Evolutionary conservation across 345 rosid genomes (phyloP).

Genomic region (Arabidopsis thaliana): DNA sequence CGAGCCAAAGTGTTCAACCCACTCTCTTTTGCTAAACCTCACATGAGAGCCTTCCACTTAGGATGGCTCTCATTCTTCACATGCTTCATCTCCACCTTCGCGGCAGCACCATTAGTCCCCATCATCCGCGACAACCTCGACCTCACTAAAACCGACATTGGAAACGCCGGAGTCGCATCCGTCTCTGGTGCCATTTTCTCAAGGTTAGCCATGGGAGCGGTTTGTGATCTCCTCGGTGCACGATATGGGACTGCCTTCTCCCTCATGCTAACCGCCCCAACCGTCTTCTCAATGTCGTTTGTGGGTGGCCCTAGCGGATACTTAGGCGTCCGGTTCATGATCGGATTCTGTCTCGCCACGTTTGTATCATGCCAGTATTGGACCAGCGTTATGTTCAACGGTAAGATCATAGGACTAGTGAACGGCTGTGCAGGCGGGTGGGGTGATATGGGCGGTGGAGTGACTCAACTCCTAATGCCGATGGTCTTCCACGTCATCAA

Average conservation of each 20-base stretch:
- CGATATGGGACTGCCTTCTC: slow-evolving; percentile 76
- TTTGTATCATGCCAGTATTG: slow-evolving; percentile 89
- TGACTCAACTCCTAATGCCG: slow-evolving; percentile 84
- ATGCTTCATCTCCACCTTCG: slow-evolving; percentile 84
- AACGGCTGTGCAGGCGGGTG: slow-evolving; percentile 87
- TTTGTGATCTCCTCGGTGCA: slow-evolving; percentile 78
- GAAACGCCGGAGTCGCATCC: slow-evolving; percentile 86
- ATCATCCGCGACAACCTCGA: slow-evolving; percentile 81
- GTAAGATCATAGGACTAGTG: slow-evolving; percentile 77
- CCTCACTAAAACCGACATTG: slow-evolving; percentile 64
- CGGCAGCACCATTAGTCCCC: slow-evolving; percentile 86
- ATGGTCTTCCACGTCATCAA: slow-evolving; percentile 61
- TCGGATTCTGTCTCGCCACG: slow-evolving; percentile 86
- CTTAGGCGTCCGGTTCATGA: slow-evolving; percentile 78
- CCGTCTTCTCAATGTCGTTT: slow-evolving; percentile 81
- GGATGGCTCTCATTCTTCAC: slow-evolving; percentile 90
- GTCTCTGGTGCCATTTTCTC: slow-evolving; percentile 84
- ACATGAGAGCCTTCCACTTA: slow-evolving; percentile 85
- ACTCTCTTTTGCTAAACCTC: slow-evolving; percentile 73
- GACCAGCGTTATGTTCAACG: slow-evolving; percentile 89
- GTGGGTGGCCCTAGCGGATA: slow-evolving; percentile 63
- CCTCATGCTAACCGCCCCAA: slow-evolving; percentile 74
- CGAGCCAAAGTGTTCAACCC: slow-evolving; percentile 70
- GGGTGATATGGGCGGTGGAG: slow-evolving; percentile 93
- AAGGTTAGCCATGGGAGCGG: slow-evolving; percentile 79